Percentiles rank a stretch among this genome's conserved stretches.
phyloP scores from a whole-genome alignment of 192 early-diverging fungal species.

The Backusella circina region DNA sequence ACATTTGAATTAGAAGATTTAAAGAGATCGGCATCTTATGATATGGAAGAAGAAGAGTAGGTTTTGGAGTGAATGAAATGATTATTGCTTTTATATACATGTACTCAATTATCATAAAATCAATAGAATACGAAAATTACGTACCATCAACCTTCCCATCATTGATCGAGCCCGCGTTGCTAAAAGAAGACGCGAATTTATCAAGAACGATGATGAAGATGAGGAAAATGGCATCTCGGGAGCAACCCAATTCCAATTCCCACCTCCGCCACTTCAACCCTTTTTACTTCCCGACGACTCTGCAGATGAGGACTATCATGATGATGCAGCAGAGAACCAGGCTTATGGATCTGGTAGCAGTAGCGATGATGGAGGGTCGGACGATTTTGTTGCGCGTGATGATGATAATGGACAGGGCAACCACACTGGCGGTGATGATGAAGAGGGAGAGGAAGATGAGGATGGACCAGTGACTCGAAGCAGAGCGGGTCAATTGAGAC shows the following conservation, averaged over 20 bases:
- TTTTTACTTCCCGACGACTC: slow-evolving; percentile 32
- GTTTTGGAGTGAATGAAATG: no score
- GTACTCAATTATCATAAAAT: background rate
- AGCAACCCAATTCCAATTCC: slow-evolving; percentile 9
- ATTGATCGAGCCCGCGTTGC: slow-evolving; percentile 25
- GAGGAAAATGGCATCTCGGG: slow-evolving; percentile 5
- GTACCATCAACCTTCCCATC: slow-evolving; percentile 9
- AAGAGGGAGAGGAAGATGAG: slow-evolving; percentile 28
- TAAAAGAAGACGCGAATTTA: slow-evolving; percentile 29
- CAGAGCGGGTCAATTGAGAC: slow-evolving; percentile 30
- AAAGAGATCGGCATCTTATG: slow-evolving; percentile 35
- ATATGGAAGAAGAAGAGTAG: slow-evolving; percentile 43
- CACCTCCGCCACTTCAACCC: background rate
- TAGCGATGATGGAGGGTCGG: slow-evolving; percentile 43
- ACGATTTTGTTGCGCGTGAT: slow-evolving; percentile 16
- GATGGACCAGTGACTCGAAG: slow-evolving; percentile 34
- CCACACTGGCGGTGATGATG: slow-evolving; percentile 9
- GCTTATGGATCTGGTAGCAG: slow-evolving; percentile 28
- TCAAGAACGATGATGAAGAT: slow-evolving; percentile 32
- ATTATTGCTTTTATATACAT: no score
- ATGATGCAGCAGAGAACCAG: slow-evolving; percentile 25
- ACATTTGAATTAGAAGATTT: slow-evolving; percentile 49
- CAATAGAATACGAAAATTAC: background rate
- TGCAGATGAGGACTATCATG: slow-evolving; percentile 38
- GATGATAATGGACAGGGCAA: slow-evolving; percentile 22